phyloP scores from a whole-genome alignment of 2,329 filamentous ascomycete genomes.

The Colletotrichum endophyticum region DNA sequence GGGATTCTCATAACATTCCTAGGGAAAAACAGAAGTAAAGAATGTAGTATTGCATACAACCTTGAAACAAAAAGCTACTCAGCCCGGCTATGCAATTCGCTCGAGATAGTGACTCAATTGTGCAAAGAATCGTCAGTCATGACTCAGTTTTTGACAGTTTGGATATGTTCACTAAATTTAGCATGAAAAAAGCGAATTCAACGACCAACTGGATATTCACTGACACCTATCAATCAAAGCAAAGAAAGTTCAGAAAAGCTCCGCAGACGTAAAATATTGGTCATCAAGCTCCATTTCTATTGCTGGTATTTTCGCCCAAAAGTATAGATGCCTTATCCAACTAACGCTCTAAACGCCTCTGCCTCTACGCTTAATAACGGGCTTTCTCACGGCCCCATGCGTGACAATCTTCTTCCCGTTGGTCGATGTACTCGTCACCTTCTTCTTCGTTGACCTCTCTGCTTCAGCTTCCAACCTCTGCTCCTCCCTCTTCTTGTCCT shows the following conservation, averaged over 20 bases:
- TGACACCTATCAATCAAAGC: background rate
- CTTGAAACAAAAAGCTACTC: background rate
- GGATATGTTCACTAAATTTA: background rate
- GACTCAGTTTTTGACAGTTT: background rate
- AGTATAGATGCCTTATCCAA: background rate
- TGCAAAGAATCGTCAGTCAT: background rate
- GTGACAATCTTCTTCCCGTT: conserved; percentile 62
- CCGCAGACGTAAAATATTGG: background rate
- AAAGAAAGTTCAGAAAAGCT: background rate
- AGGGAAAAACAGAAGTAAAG: background rate
- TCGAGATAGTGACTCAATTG: background rate
- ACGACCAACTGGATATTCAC: background rate
- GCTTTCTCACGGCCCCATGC: conserved; percentile 68
- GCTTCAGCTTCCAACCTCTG: conserved; percentile 56
- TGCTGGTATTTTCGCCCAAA: background rate
- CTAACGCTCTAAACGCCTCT: conserved; percentile 52
- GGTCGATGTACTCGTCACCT: conserved; percentile 25
- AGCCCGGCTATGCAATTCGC: background rate
- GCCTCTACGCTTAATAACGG: conserved; percentile 60
- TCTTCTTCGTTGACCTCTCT: conserved; percentile 50
- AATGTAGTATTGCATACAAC: background rate
- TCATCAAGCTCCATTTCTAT: background rate
- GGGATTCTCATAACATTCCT: background rate
- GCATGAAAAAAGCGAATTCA: background rate
- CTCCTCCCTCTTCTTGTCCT: conserved; percentile 76